Percentiles rank a stretch among this genome's conserved stretches.
phyloP scores from a whole-genome alignment of 148 eudicot species.

The Persicaria tinctoria region DNA sequence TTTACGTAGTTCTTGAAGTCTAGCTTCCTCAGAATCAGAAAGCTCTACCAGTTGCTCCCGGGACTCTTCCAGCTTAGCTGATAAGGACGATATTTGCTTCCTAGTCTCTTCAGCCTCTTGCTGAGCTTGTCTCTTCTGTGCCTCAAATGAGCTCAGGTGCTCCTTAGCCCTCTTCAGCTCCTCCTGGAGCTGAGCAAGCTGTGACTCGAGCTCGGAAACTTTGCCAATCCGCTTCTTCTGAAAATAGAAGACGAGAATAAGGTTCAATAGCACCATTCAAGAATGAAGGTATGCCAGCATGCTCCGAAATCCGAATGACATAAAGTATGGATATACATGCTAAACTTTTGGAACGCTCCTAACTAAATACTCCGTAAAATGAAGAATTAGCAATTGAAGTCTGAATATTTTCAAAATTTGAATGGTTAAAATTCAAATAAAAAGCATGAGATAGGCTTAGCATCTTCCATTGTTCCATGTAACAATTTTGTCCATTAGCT shows the following conservation, averaged over 20 bases:
- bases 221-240: constrained; percentile 61
- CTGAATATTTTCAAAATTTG: not conserved
- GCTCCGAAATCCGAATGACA: not conserved
- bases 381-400: not conserved
- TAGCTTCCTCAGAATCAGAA: constrained; percentile 52
- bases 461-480: not conserved
- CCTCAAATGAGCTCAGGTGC: constrained; percentile 58
- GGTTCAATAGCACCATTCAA: not conserved
- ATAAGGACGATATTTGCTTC: constrained; percentile 46
- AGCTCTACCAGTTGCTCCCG: constrained; percentile 52
- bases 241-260: not conserved
- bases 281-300: not conserved
- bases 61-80: constrained; percentile 51
- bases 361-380: too few relatives aligned
- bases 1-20: constrained; percentile 56
- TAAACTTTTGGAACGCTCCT: not conserved
- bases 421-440: not conserved
- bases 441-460: not conserved
- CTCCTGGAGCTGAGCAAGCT: constrained; percentile 63
- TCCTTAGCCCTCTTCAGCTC: constrained; percentile 72
- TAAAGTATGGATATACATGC: not conserved
- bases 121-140: constrained; percentile 41
- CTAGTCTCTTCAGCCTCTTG: constrained; percentile 69
- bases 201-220: constrained; percentile 63
- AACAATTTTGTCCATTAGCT: not conserved